phyloP scores from a whole-genome alignment of 2,329 filamentous ascomycete species.

The Endocalyx cinctus region DNA sequence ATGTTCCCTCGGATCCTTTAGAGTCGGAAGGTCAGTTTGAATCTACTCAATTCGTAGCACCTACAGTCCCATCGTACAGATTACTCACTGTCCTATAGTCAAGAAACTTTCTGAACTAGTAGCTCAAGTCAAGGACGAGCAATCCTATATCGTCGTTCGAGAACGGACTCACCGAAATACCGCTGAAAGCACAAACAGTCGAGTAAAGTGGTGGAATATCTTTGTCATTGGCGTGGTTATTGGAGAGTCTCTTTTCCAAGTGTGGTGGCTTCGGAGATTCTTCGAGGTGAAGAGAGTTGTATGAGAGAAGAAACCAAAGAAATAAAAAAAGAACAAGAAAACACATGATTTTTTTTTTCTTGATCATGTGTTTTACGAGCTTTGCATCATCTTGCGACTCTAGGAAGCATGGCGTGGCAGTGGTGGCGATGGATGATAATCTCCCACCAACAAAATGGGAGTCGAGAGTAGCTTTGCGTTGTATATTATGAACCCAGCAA shows the following conservation, averaged over 20 bases:
- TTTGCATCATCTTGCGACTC: too few species aligned
- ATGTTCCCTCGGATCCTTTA: constrained; percentile 79
- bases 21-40: constrained; percentile 77
- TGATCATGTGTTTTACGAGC: too few species aligned
- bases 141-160: constrained; percentile 91
- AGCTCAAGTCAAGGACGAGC: constrained; percentile 92
- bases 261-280: constrained; percentile 99
- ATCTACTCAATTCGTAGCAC: too few species aligned
- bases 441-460: too few species aligned
- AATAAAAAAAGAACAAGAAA: constrained; percentile 1
- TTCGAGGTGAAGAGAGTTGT: constrained; percentile 79
- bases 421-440: too few species aligned
- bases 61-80: too few species aligned
- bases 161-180: constrained; percentile 98
- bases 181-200: constrained; percentile 92
- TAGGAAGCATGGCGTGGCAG: too few species aligned
- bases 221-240: constrained; percentile 89
- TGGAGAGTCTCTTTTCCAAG: constrained; percentile 93
- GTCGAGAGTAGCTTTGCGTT: too few species aligned
- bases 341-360: neutral
- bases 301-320: constrained; percentile 28
- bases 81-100: constrained; percentile 49
- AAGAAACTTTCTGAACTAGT: constrained; percentile 79
- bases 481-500: too few species aligned
- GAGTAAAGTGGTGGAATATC: constrained; percentile 99